Evolutionary conservation across 106 monocot species (phyloP).

Genomic region (Vanilla planifolia): DNA sequence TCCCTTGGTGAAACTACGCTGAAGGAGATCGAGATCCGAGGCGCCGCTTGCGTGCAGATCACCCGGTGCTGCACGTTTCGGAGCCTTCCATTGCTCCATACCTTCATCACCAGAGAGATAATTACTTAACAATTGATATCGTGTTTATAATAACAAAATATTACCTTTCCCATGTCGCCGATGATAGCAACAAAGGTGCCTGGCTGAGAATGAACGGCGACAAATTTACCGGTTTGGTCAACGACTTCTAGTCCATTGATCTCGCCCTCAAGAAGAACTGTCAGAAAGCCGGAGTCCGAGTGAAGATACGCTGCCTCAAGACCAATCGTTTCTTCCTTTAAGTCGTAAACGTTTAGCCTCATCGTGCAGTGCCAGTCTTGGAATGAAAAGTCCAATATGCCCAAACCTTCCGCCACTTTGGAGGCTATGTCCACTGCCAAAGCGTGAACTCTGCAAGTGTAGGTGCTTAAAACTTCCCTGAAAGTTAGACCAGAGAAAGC

Average conservation of each 20-base stretch:
- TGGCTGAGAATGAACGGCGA: slow-evolving; percentile 39
- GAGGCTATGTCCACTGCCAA: slow-evolving; percentile 24
- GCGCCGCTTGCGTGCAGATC: slow-evolving; percentile 28
- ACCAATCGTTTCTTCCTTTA: slow-evolving; percentile 30
- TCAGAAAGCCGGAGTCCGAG: slow-evolving; percentile 55
- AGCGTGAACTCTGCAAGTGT: slow-evolving; percentile 24
- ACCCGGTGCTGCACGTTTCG: slow-evolving; percentile 57
- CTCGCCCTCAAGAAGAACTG: slow-evolving; percentile 57
- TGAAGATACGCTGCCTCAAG: slow-evolving; percentile 35
- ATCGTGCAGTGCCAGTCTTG: slow-evolving; percentile 39
- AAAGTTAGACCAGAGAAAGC: too few relatives aligned
- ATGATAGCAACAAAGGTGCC: slow-evolving; percentile 43
- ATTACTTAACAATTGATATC: too few relatives aligned
- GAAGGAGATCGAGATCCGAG: slow-evolving; percentile 36
- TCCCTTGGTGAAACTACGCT: slow-evolving; percentile 55
- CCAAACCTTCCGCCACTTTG: slow-evolving; percentile 39
- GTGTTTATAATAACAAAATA: too few relatives aligned
- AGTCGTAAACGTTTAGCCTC: slow-evolving; percentile 48
- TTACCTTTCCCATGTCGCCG: slow-evolving; percentile 53
- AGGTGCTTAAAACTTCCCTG: slow-evolving; percentile 34
- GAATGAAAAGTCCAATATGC: slow-evolving; percentile 25
- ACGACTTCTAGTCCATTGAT: slow-evolving; percentile 56
- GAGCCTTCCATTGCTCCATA: slow-evolving; percentile 56
- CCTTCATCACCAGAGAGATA: slow-evolving; percentile 20
- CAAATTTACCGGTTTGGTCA: slow-evolving; percentile 22